Percentiles rank a stretch among this genome's conserved stretches.
Evolutionary conservation across 1,284 basidiomycete species (phyloP).

Genomic region (Phylloboletellus chloephorus): DNA sequence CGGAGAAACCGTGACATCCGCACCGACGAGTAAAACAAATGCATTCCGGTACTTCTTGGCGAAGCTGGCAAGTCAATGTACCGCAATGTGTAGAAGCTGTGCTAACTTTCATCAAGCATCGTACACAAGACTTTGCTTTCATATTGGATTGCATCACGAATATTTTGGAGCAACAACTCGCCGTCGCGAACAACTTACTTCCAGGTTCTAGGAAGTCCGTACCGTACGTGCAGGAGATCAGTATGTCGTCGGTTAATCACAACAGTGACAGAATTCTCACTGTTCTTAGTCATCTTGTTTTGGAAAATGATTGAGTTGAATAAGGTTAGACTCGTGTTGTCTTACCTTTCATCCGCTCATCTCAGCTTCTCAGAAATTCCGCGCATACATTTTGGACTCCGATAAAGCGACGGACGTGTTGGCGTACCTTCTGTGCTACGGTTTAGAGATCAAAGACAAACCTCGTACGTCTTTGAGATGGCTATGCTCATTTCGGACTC

Average conservation of each 20-base stretch:
- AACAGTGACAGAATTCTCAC: slow-evolving; percentile 11
- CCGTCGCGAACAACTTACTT: slow-evolving; percentile 66
- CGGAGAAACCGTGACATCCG: slow-evolving; percentile 41
- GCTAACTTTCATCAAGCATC: slow-evolving; percentile 53
- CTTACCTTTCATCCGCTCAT: slow-evolving; percentile 1
- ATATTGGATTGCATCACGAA: slow-evolving; percentile 68
- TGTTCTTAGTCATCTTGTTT: slow-evolving; percentile 64
- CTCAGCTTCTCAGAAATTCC: slow-evolving; percentile 67
- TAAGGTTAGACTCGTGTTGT: slow-evolving; percentile 49
- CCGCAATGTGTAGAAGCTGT: slow-evolving; percentile 3
- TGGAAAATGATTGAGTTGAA: slow-evolving; percentile 92
- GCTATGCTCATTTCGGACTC: slow-evolving; percentile 5
- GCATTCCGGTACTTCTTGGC: slow-evolving; percentile 87
- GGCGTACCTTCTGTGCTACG: slow-evolving; percentile 72
- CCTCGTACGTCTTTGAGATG: slow-evolving; percentile 55
- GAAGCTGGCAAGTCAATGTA: slow-evolving; percentile 59
- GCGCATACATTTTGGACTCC: slow-evolving; percentile 72
- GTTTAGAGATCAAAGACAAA: slow-evolving; percentile 84
- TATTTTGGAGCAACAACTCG: slow-evolving; percentile 71
- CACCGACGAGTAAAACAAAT: slow-evolving; percentile 70
- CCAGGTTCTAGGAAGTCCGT: slow-evolving; percentile 79
- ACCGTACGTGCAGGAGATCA: slow-evolving; percentile 75
- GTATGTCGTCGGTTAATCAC: slow-evolving; percentile 40
- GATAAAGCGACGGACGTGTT: slow-evolving; percentile 73
- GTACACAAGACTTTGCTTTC: slow-evolving; percentile 81